These are phyloP conservation scores for Mortierella sp. DNA, from an alignment of 371 early-diverging fungal species.

Conservation along the genomic window DNA sequence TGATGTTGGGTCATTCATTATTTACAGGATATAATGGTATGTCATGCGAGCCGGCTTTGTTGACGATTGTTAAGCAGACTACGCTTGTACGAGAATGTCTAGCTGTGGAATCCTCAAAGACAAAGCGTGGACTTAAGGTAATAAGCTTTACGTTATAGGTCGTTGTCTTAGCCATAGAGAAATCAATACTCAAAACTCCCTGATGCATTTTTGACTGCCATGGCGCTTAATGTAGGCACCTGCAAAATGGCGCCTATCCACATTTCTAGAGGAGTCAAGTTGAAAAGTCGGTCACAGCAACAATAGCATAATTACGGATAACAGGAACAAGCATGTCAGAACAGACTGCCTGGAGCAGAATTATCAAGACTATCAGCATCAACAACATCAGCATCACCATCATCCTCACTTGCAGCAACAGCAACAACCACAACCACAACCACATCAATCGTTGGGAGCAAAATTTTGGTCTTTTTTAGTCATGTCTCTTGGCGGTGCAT, in stretches of 20 bases:
- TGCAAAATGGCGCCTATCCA: slow-evolving; percentile 43
- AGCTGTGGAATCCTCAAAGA: slow-evolving; percentile 36
- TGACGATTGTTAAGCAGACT: slow-evolving; percentile 58
- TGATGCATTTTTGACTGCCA: neutral
- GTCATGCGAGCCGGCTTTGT: slow-evolving; percentile 54
- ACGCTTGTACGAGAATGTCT: slow-evolving; percentile 56
- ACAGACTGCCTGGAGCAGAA: slow-evolving; percentile 1
- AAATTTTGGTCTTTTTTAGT: neutral
- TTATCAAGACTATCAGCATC: neutral
- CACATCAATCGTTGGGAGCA: neutral
- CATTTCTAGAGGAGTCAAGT: slow-evolving; percentile 52
- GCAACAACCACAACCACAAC: neutral
- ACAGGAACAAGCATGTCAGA: neutral
- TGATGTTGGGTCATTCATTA: neutral
- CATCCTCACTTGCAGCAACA: neutral
- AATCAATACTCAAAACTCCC: neutral
- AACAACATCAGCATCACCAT: neutral
- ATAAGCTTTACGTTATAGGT: neutral
- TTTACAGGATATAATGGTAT: slow-evolving; percentile 51
- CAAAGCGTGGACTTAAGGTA: slow-evolving; percentile 49
- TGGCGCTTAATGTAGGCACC: slow-evolving; percentile 11
- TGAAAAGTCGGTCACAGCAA: slow-evolving; percentile 19
- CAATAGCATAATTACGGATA: neutral
- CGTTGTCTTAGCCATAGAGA: neutral
- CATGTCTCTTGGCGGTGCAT: slow-evolving; percentile 3